Percentiles rank a stretch among this genome's conserved stretches.
phyloP scores from a whole-genome alignment of 1,284 basidiomycete genomes.

The Acaromyces ingoldii region DNA sequence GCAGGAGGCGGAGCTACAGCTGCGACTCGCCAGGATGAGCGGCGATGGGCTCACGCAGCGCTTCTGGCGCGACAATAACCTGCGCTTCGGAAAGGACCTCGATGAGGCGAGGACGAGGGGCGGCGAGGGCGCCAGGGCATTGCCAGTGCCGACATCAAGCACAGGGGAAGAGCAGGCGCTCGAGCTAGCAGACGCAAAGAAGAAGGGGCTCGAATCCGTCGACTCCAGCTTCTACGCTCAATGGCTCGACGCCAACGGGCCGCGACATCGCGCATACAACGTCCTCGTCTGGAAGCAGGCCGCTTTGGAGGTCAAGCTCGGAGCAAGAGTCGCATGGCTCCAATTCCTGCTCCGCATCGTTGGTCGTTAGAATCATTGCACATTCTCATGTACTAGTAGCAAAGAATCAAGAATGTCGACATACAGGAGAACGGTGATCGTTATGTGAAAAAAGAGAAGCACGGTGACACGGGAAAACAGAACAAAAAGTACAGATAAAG shows the following conservation, averaged over 20 bases:
- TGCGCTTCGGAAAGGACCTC: slow-evolving; percentile 35
- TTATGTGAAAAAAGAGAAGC: too few relatives aligned
- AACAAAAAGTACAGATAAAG: too few relatives aligned
- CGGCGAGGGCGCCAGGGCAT: not conserved
- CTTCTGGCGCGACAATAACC: slow-evolving; percentile 49
- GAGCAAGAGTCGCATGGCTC: not conserved
- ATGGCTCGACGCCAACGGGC: slow-evolving; percentile 41
- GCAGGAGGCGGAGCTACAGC: slow-evolving; percentile 37
- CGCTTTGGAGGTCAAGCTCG: slow-evolving; percentile 17
- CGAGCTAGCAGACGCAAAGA: slow-evolving; percentile 12
- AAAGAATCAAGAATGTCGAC: too few relatives aligned
- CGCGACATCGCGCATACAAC: slow-evolving; percentile 41
- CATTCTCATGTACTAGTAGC: too few relatives aligned
- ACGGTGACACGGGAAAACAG: too few relatives aligned
- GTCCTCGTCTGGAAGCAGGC: slow-evolving; percentile 35
- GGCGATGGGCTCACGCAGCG: slow-evolving; percentile 46
- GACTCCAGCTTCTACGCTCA: slow-evolving; percentile 32
- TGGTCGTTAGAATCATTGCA: too few relatives aligned
- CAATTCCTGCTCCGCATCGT: too few relatives aligned
- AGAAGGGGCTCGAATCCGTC: not conserved
- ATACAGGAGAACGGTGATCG: too few relatives aligned
- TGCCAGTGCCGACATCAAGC: too few relatives aligned
- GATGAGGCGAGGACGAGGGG: slow-evolving; percentile 14
- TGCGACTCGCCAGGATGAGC: slow-evolving; percentile 31
- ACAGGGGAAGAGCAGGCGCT: slow-evolving; percentile 5